Evolutionary conservation across 345 rosid species (phyloP), one percentile per base, ranked within the genome.

Genomic region (Theobroma cacao): DNA sequence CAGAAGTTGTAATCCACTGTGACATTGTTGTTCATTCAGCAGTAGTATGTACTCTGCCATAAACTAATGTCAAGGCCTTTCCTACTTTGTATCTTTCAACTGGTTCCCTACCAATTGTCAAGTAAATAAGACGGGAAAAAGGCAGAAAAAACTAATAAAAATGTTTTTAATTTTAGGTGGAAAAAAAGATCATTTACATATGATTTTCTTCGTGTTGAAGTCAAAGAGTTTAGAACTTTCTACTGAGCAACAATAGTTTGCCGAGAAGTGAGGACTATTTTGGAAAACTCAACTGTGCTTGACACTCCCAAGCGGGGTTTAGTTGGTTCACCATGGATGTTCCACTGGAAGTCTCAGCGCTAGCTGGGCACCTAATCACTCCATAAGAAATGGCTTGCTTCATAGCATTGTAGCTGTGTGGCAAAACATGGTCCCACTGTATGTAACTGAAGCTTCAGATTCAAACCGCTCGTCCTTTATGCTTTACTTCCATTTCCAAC

Each of bases 1-100:
- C 94, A 90, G 80, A 91, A 92, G 89, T 84, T 83, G 63, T 84
- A 83, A 38, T 26, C 64, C 2, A 60, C 15, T 20, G 5, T 7
- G 10, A 0, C 41, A 30, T 47, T 70, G 59, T 85, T 95, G 58
- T 22, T 77, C 55, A 22, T 24, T 69, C 30, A 47, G 64, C 48
- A 26, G 15, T 73, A 18, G 14, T 13, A 61, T 67, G 17, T 38
- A 13, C 77, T 52, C 40, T 5, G 41, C 20, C 41, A 10, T 31
- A n/a, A 30, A 48, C 1, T 8, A 28, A 48, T 69, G 24, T 70
- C 9, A 48, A 31, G 59, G 20, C 11, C 22, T 24, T 41, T 12
- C 20, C 38, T 33, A 10, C 28, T 20, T 33, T 38, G 10, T 15
- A 38, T 40, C 70, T 48, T 48, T 70, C 41, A 30, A 70, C 36